Conservation (phyloP, 148 eudicot species). For the Dysphania ambrosioides region DNA sequence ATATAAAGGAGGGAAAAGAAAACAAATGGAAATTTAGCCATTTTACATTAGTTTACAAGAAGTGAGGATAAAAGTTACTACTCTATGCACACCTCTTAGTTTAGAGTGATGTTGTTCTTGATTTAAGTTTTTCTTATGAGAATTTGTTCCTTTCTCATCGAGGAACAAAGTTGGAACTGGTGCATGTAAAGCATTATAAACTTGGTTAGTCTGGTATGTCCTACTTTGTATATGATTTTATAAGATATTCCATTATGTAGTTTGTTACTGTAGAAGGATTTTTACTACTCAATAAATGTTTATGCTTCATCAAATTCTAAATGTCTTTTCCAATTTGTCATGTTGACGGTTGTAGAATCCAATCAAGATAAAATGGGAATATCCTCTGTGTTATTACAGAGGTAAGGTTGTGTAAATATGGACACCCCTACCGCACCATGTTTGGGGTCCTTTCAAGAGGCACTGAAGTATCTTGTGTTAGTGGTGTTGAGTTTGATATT, state of each 20-base stretch:
- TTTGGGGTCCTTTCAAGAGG: background rate
- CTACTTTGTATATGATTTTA: background rate
- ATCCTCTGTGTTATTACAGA: background rate
- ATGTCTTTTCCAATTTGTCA: background rate
- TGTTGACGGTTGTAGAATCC: background rate
- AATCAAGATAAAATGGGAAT: background rate
- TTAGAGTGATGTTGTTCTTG: background rate
- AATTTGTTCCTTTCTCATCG: too few species aligned
- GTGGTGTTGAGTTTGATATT: background rate
- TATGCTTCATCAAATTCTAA: background rate
- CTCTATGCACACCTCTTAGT: background rate
- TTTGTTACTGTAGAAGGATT: slow-evolving; percentile 1
- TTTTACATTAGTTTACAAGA: background rate
- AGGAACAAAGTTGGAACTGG: background rate
- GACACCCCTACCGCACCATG: background rate
- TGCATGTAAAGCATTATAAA: background rate
- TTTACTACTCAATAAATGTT: background rate
- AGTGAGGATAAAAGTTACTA: too few species aligned
- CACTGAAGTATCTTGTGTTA: background rate
- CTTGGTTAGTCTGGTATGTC: background rate
- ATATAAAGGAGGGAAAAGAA: too few species aligned
- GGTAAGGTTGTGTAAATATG: background rate
- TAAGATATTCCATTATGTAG: background rate
- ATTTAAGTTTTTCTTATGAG: background rate
- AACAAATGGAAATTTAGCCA: too few species aligned